A percentile compares a stretch with the other conserved stretches of the same genome.
These are phyloP conservation scores for Amanita subjunquillea DNA, from an alignment of 768 basidiomycete genomes.

Conservation along the genomic window DNA sequence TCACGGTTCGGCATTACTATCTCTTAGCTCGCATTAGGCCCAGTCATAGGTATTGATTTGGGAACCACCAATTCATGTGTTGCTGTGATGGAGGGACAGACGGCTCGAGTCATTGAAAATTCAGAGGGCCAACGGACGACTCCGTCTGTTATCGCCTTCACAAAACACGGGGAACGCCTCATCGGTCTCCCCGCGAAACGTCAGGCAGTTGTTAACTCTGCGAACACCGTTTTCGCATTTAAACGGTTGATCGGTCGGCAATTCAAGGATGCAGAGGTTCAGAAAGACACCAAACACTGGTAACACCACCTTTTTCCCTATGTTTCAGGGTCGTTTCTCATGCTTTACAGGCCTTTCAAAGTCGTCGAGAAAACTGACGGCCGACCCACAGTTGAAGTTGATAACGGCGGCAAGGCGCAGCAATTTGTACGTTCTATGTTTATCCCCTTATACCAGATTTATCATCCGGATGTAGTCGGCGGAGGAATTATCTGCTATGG, in stretches of 20 bases:
- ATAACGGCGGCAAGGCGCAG: conserved; percentile 78
- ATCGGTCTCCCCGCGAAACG: conserved; percentile 96
- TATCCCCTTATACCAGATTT: conserved; percentile 6
- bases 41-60: conserved; percentile 94
- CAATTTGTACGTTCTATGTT: conserved; percentile 44
- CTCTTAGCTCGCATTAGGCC: conserved; percentile 33
- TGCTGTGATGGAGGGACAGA: conserved; percentile 92
- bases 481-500: conserved; percentile 83
- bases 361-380: conserved; percentile 65
- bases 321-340: conserved; percentile 1
- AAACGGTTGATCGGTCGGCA: conserved; percentile 93
- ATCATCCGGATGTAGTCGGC: conserved; percentile 44
- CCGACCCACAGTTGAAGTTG: conserved; percentile 74
- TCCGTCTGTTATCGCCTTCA: conserved; percentile 97
- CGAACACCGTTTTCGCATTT: conserved; percentile 91
- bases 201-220: conserved; percentile 91
- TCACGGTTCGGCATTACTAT: conserved; percentile 4
- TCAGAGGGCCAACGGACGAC: conserved; percentile 96
- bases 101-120: conserved; percentile 93
- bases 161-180: conserved; percentile 94
- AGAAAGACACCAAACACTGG: conserved; percentile 85
- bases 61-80: conserved; percentile 92
- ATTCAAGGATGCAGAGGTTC: conserved; percentile 88
- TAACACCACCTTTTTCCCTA: conserved; percentile 17
- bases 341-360: conserved; percentile 59